Conservation (phyloP, 2,329 filamentous ascomycete genomes). For the Metarhizium robertsii region DNA sequence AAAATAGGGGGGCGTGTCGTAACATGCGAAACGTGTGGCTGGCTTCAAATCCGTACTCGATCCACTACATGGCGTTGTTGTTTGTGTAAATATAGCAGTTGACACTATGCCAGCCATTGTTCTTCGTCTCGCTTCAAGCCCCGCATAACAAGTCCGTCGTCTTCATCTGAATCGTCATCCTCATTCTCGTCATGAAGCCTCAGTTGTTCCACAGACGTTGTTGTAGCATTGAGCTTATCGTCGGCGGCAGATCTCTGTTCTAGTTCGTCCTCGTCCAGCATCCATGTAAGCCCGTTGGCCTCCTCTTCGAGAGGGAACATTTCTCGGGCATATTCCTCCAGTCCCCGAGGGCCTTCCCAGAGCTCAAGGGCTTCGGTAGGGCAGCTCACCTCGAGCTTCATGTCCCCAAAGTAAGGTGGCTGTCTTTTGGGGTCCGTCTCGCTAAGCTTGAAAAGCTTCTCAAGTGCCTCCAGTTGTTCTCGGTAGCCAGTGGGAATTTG, state of each 20-base stretch:
- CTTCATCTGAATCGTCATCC: constrained; percentile 38
- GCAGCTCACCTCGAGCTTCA: constrained; percentile 49
- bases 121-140: constrained; percentile 48
- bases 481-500: constrained; percentile 82
- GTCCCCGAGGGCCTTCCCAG: constrained; percentile 83
- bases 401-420: constrained; percentile 54
- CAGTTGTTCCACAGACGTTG: constrained; percentile 28
- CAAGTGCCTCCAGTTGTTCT: constrained; percentile 68
- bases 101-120: constrained; percentile 43
- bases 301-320: constrained; percentile 93
- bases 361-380: constrained; percentile 69
- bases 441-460: constrained; percentile 46
- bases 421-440: constrained; percentile 45
- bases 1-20: neutral
- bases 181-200: constrained; percentile 32
- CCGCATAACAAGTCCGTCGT: constrained; percentile 50
- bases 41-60: too few relatives aligned
- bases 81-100: neutral
- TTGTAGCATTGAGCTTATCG: constrained; percentile 24
- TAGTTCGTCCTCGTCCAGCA: constrained; percentile 51
- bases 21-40: neutral
- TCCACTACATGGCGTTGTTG: constrained; percentile 1
- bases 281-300: constrained; percentile 90
- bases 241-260: constrained; percentile 19
- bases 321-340: constrained; percentile 91